A percentile compares a stretch with the other conserved stretches of the same genome.
These are phyloP conservation scores for Starmerella powellii DNA, from an alignment of 805 yeast genomes.

Conservation along the genomic window DNA sequence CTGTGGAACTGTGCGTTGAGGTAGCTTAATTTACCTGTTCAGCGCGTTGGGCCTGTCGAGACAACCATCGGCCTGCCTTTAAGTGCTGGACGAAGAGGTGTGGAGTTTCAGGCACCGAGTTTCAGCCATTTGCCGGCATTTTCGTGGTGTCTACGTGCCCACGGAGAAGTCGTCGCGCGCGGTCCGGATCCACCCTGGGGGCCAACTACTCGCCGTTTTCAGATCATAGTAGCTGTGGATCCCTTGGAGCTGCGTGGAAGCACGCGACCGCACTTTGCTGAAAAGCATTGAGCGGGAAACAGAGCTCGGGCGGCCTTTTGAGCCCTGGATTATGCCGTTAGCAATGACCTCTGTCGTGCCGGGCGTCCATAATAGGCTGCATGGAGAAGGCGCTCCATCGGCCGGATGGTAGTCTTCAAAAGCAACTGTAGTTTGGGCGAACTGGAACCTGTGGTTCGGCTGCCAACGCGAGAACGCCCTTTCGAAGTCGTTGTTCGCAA, in stretches of 20 bases:
- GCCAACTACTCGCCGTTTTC: conserved; percentile 12
- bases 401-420: conserved; percentile 15
- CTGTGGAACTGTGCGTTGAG: too few species aligned
- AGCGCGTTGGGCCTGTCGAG: too few species aligned
- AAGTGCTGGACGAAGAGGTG: too few species aligned
- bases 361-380: conserved; percentile 17
- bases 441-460: conserved; percentile 14
- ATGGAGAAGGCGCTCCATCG: conserved; percentile 15
- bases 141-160: too few species aligned
- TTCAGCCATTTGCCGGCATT: too few species aligned
- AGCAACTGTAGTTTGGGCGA: neutral
- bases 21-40: too few species aligned
- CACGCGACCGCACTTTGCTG: neutral
- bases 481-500: conserved; percentile 20
- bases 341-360: conserved; percentile 19
- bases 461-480: conserved; percentile 27
- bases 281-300: conserved; percentile 12
- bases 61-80: too few species aligned
- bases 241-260: neutral
- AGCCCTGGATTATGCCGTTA: conserved; percentile 23
- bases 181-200: conserved; percentile 20
- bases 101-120: too few species aligned
- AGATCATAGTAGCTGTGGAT: conserved; percentile 7
- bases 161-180: conserved; percentile 16
- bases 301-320: conserved; percentile 10